Conservation (phyloP, 495 filamentous ascomycete genomes). For the Annulohypoxylon bovei region DNA sequence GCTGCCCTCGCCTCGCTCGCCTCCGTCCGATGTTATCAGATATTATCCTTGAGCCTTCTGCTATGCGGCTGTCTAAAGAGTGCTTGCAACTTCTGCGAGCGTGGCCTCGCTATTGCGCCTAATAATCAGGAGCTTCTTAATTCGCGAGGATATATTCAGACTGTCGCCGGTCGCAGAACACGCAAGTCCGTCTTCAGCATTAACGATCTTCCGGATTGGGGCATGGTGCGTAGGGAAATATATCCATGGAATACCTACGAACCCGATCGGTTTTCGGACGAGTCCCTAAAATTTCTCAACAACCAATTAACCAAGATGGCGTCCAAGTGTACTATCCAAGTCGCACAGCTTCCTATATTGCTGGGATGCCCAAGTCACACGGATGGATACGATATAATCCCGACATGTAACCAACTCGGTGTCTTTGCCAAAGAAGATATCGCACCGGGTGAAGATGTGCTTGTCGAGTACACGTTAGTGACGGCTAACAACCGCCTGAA, state of each 20-base stretch:
- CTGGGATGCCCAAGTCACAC: slow-evolving; percentile 57
- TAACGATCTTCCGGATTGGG: slow-evolving; percentile 71
- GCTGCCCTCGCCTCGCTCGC: slow-evolving; percentile 51
- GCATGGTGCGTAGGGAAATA: slow-evolving; percentile 81
- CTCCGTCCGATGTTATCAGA: slow-evolving; percentile 63
- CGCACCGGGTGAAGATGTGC: slow-evolving; percentile 75
- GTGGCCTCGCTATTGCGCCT: slow-evolving; percentile 57
- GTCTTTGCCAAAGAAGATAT: slow-evolving; percentile 89
- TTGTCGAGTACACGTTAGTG: slow-evolving; percentile 80
- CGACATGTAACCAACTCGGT: slow-evolving; percentile 79
- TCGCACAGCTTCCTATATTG: slow-evolving; percentile 75
- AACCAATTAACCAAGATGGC: slow-evolving; percentile 69
- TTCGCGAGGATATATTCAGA: slow-evolving; percentile 58
- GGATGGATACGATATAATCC: slow-evolving; percentile 56
- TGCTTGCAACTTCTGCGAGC: slow-evolving; percentile 71
- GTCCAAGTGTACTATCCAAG: slow-evolving; percentile 75
- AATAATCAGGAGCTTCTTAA: slow-evolving; percentile 59
- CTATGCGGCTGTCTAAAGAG: slow-evolving; percentile 76
- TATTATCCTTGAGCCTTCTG: slow-evolving; percentile 68
- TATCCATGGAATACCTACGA: slow-evolving; percentile 96
- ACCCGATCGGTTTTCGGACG: slow-evolving; percentile 79
- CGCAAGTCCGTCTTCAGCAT: slow-evolving; percentile 57
- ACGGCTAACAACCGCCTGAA: slow-evolving; percentile 85
- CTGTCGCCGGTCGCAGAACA: slow-evolving; percentile 54
- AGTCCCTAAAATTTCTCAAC: slow-evolving; percentile 75